phyloP scores from a whole-genome alignment of 352 stramenopile genomes.

The Globisporangium spinosum region DNA sequence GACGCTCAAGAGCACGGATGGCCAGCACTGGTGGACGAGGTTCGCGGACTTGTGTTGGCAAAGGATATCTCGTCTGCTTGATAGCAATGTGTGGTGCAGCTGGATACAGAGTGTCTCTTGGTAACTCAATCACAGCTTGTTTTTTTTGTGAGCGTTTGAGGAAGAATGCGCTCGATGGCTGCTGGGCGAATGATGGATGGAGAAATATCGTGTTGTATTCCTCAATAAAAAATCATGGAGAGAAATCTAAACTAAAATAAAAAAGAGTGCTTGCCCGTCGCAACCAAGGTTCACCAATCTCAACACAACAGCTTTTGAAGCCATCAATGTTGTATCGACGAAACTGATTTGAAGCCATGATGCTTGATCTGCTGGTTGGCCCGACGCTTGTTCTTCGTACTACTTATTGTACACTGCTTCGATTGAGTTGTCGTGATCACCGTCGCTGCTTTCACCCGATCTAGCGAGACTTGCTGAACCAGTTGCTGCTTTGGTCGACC shows the following conservation, averaged over 20 bases:
- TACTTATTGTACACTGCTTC: slow-evolving; percentile 8
- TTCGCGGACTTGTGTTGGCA: slow-evolving; percentile 30
- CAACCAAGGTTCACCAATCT: not conserved
- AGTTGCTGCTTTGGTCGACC: slow-evolving; percentile 44
- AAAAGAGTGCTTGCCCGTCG: not conserved
- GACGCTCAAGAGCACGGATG: slow-evolving; percentile 15
- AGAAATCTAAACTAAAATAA: slow-evolving; percentile 6
- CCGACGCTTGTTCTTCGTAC: not conserved
- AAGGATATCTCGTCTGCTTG: slow-evolving; percentile 36
- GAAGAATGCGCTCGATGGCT: not conserved
- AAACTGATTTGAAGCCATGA: not conserved
- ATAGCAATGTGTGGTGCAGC: not conserved
- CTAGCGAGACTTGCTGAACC: slow-evolving; percentile 28
- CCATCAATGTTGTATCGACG: not conserved
- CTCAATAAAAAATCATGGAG: slow-evolving; percentile 17
- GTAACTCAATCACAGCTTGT: not conserved
- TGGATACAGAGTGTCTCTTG: not conserved
- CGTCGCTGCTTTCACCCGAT: not conserved
- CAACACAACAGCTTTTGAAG: slow-evolving; percentile 1
- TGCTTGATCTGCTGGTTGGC: not conserved
- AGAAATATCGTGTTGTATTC: not conserved
- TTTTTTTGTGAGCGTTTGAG: not conserved
- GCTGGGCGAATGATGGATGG: not conserved
- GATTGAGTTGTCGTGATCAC: not conserved
- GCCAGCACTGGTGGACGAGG: slow-evolving; percentile 21